These are phyloP conservation scores for Rhodotorula paludigena DNA, from an alignment of 768 basidiomycete species.

Conservation along the genomic window DNA sequence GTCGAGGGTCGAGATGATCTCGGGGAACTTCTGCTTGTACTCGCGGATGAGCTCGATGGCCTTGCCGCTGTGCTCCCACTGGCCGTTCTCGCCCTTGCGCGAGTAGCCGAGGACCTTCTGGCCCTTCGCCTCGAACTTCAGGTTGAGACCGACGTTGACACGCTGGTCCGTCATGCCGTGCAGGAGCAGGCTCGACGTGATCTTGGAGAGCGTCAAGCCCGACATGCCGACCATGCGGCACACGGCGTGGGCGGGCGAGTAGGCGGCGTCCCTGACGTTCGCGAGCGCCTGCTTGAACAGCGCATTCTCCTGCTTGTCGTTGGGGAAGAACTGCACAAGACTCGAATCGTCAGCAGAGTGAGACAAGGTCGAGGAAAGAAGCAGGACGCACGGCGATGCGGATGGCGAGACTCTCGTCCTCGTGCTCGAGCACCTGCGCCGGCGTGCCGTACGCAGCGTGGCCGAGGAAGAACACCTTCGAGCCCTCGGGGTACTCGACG, in stretches of 20 bases:
- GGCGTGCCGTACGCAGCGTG: conserved; percentile 93
- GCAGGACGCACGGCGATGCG: conserved; percentile 66
- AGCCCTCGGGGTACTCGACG: conserved; percentile 83
- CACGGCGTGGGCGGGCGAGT: conserved; percentile 73
- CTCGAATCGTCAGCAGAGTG: too few species aligned
- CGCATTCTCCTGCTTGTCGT: conserved; percentile 71
- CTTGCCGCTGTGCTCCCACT: conserved; percentile 89
- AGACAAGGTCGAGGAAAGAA: too few species aligned
- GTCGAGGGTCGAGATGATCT: conserved; percentile 70
- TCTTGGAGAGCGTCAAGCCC: conserved; percentile 74
- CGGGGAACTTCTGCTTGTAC: conserved; percentile 73
- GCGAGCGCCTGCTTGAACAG: conserved; percentile 67
- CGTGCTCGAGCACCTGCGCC: conserved; percentile 74
- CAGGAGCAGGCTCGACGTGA: conserved; percentile 83
- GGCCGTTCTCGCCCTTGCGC: conserved; percentile 65
- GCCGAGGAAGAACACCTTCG: conserved; percentile 92
- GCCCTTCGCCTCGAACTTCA: conserved; percentile 92
- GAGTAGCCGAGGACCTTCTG: conserved; percentile 91
- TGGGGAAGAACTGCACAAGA: conserved; percentile 72
- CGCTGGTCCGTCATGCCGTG: conserved; percentile 62
- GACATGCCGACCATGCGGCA: conserved; percentile 69
- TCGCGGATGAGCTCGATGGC: conserved; percentile 72
- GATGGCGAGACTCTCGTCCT: conserved; percentile 67
- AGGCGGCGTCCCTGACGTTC: conserved; percentile 54
- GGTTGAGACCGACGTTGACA: conserved; percentile 81